Base-by-base conservation (phyloP, 2,329 filamentous ascomycete genomes). In the Aureobasidium pullulans region DNA sequence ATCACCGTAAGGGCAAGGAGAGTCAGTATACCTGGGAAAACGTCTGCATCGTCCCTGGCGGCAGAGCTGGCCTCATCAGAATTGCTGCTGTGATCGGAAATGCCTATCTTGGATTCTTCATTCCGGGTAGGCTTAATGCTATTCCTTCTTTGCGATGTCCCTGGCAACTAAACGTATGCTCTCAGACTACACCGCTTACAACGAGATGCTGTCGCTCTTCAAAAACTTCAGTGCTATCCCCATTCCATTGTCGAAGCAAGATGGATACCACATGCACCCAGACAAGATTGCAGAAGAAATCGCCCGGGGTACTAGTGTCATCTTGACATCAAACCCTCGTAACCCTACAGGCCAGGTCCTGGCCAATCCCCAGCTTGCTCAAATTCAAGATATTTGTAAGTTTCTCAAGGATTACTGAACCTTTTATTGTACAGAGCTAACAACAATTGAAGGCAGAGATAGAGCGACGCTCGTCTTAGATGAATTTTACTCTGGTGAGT, bases 21-120 rank as follows among this genome's bases (percentile, higher is more conserved):
- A 93, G 88, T 74, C 81, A 95, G 76, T 97, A 97, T 73, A 95
- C 89, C 6, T 96, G 90, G 88, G 93, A 97, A 79, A 97, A 97
- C 73, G 93, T 96, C 16, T 92, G 89, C 72, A 96, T 97, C 71
- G 93, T 97, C 3, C 93, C 93, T 47, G 92, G 92, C 73, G 93
- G 93, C 40, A 85, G 93, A 67, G 93, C 93, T 36, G 93, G 93
- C 50, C 78, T 97, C 75, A 96, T 96, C 72, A 85, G 93, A 67
- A 96, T 97, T 71, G 93, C 93, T 19, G 93, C 93, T 54, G 91
- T 97, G 6, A 77, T 97, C 66, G 93, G 93, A 64, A 96, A 96
- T 72, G 87, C 91, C 59, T 72, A 73, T 58, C 80, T 96, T 63
- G 90, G 88, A 43, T 96, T 96, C 81, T 96, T 96, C 75, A 40